Base-by-base conservation (phyloP, 352 stramenopile species). In the Phytophthora litchii region DNA sequence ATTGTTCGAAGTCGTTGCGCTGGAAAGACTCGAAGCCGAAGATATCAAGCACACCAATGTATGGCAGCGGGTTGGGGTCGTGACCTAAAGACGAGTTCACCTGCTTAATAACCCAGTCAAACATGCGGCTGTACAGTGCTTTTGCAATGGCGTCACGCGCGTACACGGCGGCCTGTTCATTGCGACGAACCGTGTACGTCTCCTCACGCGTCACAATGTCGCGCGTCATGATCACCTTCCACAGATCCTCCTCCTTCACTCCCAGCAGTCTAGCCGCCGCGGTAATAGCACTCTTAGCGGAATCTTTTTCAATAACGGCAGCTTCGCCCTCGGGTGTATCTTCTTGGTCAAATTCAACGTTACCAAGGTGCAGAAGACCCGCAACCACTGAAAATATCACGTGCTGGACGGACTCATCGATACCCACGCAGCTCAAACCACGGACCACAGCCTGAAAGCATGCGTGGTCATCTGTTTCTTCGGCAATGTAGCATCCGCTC, bases 361-460 rank as follows among this genome's bases (percentile, higher is more conserved):
- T 99, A 45, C 96, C 96, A 32, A 99, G 80, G 74, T 99, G 96
- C 38, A 99, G 67, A 31, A 99, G 80, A 53, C 91, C 95, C 0
- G 94, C 95, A 54, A 98, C 79, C 42, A 98, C 85, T 21, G 76
- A 86, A 72, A 98, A 97, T 5, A 99, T 89, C 12, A 79, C 60
- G 34, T 92, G 75, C 60, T 94, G 83, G 52, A 88, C 67, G 36
- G 61, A 40, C 4, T 83, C 70, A 45, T 83, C 58, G 40, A 97
- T 90, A 58, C 89, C 85, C 17, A 95, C 86, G 54, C 83, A 95
- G 51, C 54, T 76, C 44, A 95, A 57, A 53, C 83, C 84, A 7
- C 72, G 70, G 20, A 93, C 83, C 42, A 94, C 83, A 4, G 77
- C 80, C 7, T 76, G 66, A 56, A 91, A 95, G 72, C 81, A 89